Evolutionary conservation across 2,329 filamentous ascomycete species (phyloP), one percentile per base, ranked within the genome.

Genomic region (Colletotrichum orbiculare): DNA sequence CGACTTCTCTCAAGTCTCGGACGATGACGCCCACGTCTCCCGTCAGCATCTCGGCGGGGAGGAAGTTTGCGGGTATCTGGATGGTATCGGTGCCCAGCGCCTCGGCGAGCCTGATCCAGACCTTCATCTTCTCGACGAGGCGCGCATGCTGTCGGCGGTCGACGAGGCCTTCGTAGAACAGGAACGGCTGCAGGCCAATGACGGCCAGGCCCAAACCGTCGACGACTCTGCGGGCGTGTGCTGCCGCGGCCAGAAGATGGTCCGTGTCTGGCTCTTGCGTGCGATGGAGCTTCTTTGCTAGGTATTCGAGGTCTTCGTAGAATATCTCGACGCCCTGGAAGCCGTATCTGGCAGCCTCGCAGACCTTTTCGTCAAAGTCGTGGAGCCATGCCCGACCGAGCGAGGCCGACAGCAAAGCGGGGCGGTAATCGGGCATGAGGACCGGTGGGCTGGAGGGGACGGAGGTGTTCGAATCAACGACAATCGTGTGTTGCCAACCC

Each of bases 291-390:
- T 80, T 74, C 69, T 67, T 69, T 35, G 89, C 86, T 10, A 90
- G 72, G 69, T 88, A 86, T 60, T 86, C 79, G 3, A 94, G 83
- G 74, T 94, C 91, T 73, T 94, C 91, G 75, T 90, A 89, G 79
- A 93, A 94, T 13, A 94, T 82, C 73, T 94, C 91, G 67, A 94
- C 85, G 54, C 90, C 90, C 64, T 84, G 75, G 72, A 92, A 87
- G n/a, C 88, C 56, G 6, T 43, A 34, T 13, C 45, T 45, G 6
- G 56, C 46, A 15, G 56, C 56, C 25, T 59, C 37, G 15, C 46
- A n/a, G 11, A 10, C 56, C 34, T 52, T 59, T 8, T 45, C 38
- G n/a, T 59, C 56, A 10, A 59, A 59, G n/a, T 59, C 33, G 11
- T 59, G 56, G n/a, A 45, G 17, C 56, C 89, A 63, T 34, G 53